A percentile compares a stretch with the other conserved stretches of the same genome.
These are phyloP conservation scores for Eucalyptus lansdowneana DNA, from an alignment of 345 rosid species.

Conservation along the genomic window DNA sequence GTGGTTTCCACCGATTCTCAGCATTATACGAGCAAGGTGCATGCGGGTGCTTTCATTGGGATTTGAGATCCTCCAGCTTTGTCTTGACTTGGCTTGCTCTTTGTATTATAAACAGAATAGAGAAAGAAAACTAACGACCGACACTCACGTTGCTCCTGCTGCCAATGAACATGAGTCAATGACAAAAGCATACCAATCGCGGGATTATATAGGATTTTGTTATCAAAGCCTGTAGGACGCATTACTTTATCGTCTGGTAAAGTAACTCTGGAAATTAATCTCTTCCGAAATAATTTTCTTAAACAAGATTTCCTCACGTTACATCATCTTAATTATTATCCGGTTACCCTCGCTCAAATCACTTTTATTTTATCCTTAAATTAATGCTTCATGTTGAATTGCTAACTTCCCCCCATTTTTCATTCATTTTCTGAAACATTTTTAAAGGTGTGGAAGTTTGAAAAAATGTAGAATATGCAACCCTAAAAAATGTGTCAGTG, in stretches of 20 bases:
- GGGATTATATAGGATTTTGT: neutral
- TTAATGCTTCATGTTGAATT: neutral
- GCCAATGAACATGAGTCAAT: too few relatives aligned
- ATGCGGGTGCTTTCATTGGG: neutral
- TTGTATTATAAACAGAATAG: too few relatives aligned
- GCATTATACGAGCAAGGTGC: neutral
- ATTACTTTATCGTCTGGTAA: neutral
- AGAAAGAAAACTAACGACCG: too few relatives aligned
- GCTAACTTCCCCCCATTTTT: neutral
- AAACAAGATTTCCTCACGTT: fast-evolving
- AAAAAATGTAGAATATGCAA: neutral
- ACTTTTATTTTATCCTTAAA: too few relatives aligned
- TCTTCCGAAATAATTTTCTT: too few relatives aligned
- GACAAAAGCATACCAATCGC: fast-evolving
- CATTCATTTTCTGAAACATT: too few relatives aligned
- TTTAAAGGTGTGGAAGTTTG: too few relatives aligned
- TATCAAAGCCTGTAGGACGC: fast-evolving
- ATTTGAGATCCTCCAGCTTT: neutral
- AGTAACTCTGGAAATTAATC: too few relatives aligned
- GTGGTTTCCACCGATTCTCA: too few relatives aligned
- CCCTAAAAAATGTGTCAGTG: neutral
- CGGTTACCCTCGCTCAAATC: fast-evolving
- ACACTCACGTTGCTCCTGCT: too few relatives aligned
- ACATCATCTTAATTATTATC: fast-evolving
- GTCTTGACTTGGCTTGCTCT: neutral